Evolutionary conservation across 352 stramenopile species (phyloP), one percentile per base, ranked within the genome.

Genomic region (Phytophthora quininea): DNA sequence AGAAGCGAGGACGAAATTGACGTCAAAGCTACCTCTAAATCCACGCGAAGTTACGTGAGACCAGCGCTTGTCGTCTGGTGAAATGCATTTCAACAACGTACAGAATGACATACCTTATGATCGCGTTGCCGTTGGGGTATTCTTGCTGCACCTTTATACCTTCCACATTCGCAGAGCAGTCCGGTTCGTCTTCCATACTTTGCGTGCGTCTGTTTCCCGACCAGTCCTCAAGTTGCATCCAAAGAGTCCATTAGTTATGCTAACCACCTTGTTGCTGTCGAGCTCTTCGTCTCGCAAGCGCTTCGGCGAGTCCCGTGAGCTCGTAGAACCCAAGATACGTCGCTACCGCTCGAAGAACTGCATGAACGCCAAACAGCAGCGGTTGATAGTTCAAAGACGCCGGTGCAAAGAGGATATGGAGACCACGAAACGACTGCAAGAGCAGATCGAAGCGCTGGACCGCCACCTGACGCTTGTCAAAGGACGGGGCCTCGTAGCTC

Each of bases 381-480:
- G 40, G 40, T 6, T 7, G 29, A 14, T 42, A 60, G 29, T 14
- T 24, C 27, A 30, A 32, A 30, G 30, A 57, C 50, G 38, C 64
- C n/a, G 38, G 30, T 40, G 56, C 4, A 15, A 60, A 32, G 29
- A 49, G 14, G 54, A 51, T 8, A 32, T 29, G 40, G 54, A 24
- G 35, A 37, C 38, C 15, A 53, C 15, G 27, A 46, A 27, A 33
- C 38, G 38, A 10, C 19, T 60, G 38, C 40, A 54, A 19, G 51
- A 54, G 57, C 12, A 58, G 46, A 60, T 67, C 46, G 42, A 43
- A 24, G 35, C 62, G 46, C 12, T 55, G 54, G 3, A 58, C 46
- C 31, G 30, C 45, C 53, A 48, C 11, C 37, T 61, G 2, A 27
- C 54, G 43, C 54, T 61, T 29, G 43, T 52, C 8, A 42, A 43